A percentile compares a stretch with the other conserved stretches of the same genome.
Conservation (phyloP, 176 grass and related monocot species). For the Juncus effusus region DNA sequence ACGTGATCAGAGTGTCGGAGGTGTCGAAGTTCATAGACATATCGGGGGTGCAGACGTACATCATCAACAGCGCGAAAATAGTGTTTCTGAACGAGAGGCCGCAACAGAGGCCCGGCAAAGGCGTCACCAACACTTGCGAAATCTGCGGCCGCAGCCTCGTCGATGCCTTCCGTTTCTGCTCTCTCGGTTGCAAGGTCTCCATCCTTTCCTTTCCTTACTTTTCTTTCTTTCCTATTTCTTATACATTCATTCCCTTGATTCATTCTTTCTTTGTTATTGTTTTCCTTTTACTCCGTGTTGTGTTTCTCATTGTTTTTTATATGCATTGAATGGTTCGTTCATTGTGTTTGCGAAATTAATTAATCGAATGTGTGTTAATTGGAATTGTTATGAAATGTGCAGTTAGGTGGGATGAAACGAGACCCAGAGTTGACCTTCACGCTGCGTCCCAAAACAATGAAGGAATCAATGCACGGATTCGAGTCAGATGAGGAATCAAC, state of each 20-base stretch:
- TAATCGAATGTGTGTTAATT: too few species aligned
- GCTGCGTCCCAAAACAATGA: conserved; percentile 24
- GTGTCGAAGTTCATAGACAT: conserved; percentile 56
- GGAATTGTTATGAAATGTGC: neutral
- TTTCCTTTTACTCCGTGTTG: neutral
- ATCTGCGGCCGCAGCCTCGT: conserved; percentile 42
- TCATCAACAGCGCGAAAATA: conserved; percentile 54
- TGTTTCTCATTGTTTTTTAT: neutral
- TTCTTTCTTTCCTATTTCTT: neutral
- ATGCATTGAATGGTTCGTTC: neutral
- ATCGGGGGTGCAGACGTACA: conserved; percentile 43
- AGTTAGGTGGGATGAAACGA: conserved; percentile 38
- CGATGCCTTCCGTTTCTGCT: conserved; percentile 48
- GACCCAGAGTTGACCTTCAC: conserved; percentile 41
- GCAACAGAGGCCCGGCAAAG: conserved; percentile 40
- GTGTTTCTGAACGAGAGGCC: conserved; percentile 49
- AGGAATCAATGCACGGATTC: conserved; percentile 27
- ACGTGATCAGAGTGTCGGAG: conserved; percentile 48
- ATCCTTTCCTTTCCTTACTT: neutral
- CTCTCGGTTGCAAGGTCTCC: conserved; percentile 50
- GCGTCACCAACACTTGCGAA: conserved; percentile 44
- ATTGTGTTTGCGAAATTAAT: neutral
- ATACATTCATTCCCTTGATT: neutral
- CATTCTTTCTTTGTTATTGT: conserved; percentile 1
- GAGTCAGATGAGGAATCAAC: conserved; percentile 38